A percentile compares a stretch with the other conserved stretches of the same genome.
Conservation (phyloP, 2,329 filamentous ascomycete genomes). For the Talaromyces funiculosus region DNA sequence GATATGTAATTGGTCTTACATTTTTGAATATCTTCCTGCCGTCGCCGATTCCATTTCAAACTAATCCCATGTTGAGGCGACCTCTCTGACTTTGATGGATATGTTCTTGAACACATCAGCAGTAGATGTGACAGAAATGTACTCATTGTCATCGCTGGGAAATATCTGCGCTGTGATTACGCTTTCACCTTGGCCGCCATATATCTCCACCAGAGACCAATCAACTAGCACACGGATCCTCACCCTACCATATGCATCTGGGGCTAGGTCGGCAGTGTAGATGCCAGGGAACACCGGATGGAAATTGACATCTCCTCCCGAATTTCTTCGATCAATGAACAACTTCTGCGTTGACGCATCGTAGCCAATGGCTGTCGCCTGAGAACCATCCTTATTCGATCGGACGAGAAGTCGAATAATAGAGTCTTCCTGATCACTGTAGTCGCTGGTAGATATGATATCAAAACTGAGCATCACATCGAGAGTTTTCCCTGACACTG, state of each 20-base stretch:
- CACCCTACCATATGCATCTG: conserved; percentile 18
- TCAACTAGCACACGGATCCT: conserved; percentile 23
- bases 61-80: no score
- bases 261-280: conserved; percentile 18
- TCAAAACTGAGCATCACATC: conserved; percentile 21
- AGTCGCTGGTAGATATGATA: conserved; percentile 11
- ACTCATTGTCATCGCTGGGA: no score
- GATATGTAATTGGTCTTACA: no score
- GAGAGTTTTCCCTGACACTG: conserved; percentile 17
- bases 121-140: no score
- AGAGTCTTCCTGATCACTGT: conserved; percentile 4
- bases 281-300: conserved; percentile 21
- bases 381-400: conserved; percentile 17
- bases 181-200: conserved; percentile 23
- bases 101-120: no score
- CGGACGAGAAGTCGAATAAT: conserved; percentile 20
- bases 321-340: conserved; percentile 22
- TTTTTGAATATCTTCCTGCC: no score
- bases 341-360: conserved; percentile 21
- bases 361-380: conserved; percentile 25
- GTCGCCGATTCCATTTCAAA: no score
- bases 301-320: conserved; percentile 20
- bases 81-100: no score
- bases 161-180: conserved; percentile 27
- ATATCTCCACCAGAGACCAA: conserved; percentile 27